Conservation (phyloP, 2,329 filamentous ascomycete genomes). For the Cyphellophora attinorum region DNA sequence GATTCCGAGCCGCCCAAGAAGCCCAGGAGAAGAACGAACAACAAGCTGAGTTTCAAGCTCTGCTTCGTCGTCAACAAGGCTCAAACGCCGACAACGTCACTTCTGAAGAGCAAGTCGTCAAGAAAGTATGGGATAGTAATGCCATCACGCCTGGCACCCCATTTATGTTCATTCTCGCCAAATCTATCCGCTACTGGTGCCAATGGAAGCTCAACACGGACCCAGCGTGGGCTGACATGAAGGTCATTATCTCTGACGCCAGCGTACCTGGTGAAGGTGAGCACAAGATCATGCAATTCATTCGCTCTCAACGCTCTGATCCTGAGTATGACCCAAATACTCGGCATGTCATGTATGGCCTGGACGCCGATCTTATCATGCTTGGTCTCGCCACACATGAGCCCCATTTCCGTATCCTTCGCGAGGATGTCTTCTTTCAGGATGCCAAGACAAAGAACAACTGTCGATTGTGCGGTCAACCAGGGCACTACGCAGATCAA, state of each 20-base stretch:
- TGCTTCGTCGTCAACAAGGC: conserved; percentile 65
- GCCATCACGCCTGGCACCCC: conserved; percentile 92
- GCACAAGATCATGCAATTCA: conserved; percentile 98
- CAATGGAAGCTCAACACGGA: conserved; percentile 97
- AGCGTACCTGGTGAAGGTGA: conserved; percentile 96
- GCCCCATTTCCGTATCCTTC: conserved; percentile 88
- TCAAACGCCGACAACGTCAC: conserved; percentile 51
- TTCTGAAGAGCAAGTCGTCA: conserved; percentile 50
- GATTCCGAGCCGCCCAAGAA: conserved; percentile 89
- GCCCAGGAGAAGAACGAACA: conserved; percentile 89
- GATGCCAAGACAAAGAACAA: conserved; percentile 68
- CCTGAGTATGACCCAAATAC: conserved; percentile 94
- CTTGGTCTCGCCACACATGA: conserved; percentile 93
- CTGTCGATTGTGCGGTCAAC: conserved; percentile 88
- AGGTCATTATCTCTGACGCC: conserved; percentile 96
- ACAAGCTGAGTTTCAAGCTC: conserved; percentile 75
- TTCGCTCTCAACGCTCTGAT: conserved; percentile 83
- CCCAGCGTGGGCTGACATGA: conserved; percentile 88
- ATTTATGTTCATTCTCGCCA: conserved; percentile 93
- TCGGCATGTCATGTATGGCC: conserved; percentile 91
- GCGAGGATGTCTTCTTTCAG: conserved; percentile 93
- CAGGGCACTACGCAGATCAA: conserved; percentile 78
- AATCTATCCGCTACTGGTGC: conserved; percentile 89
- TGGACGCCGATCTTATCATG: conserved; percentile 99
- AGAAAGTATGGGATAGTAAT: conserved; percentile 88